These are phyloP conservation scores for Phytophthora idaei DNA, from an alignment of 352 stramenopile species.

Conservation along the genomic window DNA sequence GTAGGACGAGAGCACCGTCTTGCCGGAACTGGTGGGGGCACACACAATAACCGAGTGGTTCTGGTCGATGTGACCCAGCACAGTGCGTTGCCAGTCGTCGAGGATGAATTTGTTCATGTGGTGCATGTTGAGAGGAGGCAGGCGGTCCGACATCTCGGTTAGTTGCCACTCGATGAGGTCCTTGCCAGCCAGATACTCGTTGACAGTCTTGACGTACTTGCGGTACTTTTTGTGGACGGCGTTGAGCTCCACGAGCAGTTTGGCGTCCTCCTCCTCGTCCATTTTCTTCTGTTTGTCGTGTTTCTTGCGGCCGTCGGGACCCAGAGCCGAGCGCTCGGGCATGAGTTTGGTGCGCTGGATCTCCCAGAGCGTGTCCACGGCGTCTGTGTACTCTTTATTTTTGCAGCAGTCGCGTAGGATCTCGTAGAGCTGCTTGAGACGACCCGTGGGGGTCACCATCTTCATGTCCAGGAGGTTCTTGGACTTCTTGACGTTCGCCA, in stretches of 20 bases:
- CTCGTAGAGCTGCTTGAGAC: slow-evolving; percentile 86
- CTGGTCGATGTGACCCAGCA: slow-evolving; percentile 95
- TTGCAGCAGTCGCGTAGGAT: slow-evolving; percentile 84
- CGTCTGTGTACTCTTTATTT: slow-evolving; percentile 87
- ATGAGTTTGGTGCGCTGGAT: slow-evolving; percentile 81
- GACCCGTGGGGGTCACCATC: slow-evolving; percentile 82
- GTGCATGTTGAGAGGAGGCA: slow-evolving; percentile 89
- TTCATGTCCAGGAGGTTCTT: slow-evolving; percentile 86
- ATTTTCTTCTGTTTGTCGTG: slow-evolving; percentile 75
- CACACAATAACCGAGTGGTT: slow-evolving; percentile 97
- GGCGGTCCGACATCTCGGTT: slow-evolving; percentile 85
- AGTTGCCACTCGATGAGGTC: slow-evolving; percentile 89
- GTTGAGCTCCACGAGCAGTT: slow-evolving; percentile 65
- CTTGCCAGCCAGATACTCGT: slow-evolving; percentile 68
- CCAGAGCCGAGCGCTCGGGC: slow-evolving; percentile 43
- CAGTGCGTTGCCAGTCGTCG: slow-evolving; percentile 97
- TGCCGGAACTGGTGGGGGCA: slow-evolving; percentile 97
- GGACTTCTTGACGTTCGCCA: slow-evolving; percentile 86
- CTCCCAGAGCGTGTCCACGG: slow-evolving; percentile 88
- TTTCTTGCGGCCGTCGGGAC: slow-evolving; percentile 61
- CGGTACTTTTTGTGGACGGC: slow-evolving; percentile 88
- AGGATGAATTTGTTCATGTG: slow-evolving; percentile 94
- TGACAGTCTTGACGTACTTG: slow-evolving; percentile 84
- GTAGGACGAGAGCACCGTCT: slow-evolving; percentile 93
- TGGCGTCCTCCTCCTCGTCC: slow-evolving; percentile 78